phyloP scores from a whole-genome alignment of 345 rosid species.

The Gossypium australe region DNA sequence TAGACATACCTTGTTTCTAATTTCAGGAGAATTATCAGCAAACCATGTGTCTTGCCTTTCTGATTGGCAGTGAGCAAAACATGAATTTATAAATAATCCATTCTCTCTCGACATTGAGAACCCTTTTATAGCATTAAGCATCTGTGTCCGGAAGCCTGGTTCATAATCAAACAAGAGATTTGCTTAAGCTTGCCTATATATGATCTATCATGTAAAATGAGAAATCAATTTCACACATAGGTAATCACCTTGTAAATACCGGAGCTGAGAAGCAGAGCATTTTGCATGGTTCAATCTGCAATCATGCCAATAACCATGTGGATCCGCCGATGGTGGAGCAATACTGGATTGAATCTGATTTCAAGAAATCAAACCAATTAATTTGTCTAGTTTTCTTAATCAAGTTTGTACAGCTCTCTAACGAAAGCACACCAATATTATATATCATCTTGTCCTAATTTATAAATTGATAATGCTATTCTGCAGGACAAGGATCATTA shows the following conservation, averaged over 20 bases:
- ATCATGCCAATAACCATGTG: conserved; percentile 75
- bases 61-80: conserved; percentile 93
- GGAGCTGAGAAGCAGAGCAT: conserved; percentile 65
- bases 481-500: conserved; percentile 21
- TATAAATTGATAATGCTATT: background rate
- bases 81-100: conserved; percentile 85
- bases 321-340: conserved; percentile 90
- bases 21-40: conserved; percentile 69
- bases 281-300: conserved; percentile 71
- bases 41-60: conserved; percentile 99
- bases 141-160: conserved; percentile 77
- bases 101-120: conserved; percentile 66
- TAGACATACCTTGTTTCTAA: conserved; percentile 58
- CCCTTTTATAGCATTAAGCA: conserved; percentile 57
- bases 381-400: conserved; percentile 8
- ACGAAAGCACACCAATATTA: background rate
- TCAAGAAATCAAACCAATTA: conserved; percentile 15
- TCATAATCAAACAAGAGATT: conserved; percentile 1
- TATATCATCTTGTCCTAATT: background rate
- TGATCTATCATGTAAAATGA: background rate
- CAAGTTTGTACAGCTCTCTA: background rate
- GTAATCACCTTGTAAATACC: conserved; percentile 65
- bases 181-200: background rate
- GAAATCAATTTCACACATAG: background rate
- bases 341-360: conserved; percentile 83